Evolutionary conservation across 805 yeast genomes (phyloP), one percentile per base, ranked within the genome.

Genomic region (Candida tammaniensis): DNA sequence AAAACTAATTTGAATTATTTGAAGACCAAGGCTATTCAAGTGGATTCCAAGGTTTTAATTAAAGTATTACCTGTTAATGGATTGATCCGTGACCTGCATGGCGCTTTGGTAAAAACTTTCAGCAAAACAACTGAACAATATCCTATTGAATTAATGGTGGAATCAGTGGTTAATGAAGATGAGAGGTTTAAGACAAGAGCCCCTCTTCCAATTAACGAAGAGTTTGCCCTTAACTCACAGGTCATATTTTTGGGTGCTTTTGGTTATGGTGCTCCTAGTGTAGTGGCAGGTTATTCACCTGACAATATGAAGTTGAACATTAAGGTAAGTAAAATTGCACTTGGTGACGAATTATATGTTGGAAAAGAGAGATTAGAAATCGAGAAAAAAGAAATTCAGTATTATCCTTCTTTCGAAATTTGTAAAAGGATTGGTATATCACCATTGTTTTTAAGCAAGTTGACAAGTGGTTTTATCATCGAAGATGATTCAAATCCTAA

Each of bases 101-200:
- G 99, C 41, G 87, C 95, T 0, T 79, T 74, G 44, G 76, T 77
- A 15, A 91, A 93, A 60, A 80, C 87, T 1, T 88, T 70, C 48
- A 65, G 78, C 2, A 62, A 58, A 5, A 62, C 65, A 3, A 61
- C 73, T 12, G 82, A 74, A 40, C 59, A 62, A 6, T 80, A 72
- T 48, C 96, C 98, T n/a, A 59, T 83, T 29, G 95, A 88, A 57
- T 59, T 87, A 22, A 69, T 88, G 47, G 94, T 93, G 10, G 85
- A 84, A 36, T 68, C 71, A 18, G 88, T 93, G 17, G 61, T 64
- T 15, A 77, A 86, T 52, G 76, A 76, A 44, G 99, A 93, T 56
- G 68, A 63, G 44, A 74, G 99, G 54, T 86, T 66, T 52, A 59
- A 63, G 20, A 87, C 86, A 49, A 77, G 79, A 43, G 77, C 81